Base-by-base conservation (phyloP, 805 yeast species). In the fission yeast (Schizosaccharomyces pombe) region DNA sequence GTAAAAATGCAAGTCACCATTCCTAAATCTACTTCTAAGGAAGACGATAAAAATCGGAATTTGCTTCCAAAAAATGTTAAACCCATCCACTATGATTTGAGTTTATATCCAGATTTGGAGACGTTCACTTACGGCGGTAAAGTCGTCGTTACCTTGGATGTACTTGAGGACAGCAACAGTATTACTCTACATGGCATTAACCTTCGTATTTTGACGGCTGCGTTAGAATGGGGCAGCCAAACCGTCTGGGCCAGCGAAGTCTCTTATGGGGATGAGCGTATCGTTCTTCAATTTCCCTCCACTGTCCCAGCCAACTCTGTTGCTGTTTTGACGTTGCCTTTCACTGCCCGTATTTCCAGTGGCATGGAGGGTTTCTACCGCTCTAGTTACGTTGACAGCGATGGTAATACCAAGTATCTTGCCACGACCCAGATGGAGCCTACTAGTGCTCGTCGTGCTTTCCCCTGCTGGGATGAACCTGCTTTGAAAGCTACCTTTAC, bases 401-500 rank as follows among this genome's bases (percentile, higher is more conserved):
- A 72, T 60, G 82, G 82, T 39, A 64, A 70, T 56, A 71, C 75
- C 55, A 72, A 75, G 58, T 76, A 75, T 61, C 69, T 78, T 58
- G 82, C 81, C 43, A 74, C 80, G 58, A 75, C 83, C 47, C 82
- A 78, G 66, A 76, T 80, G 77, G 85, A 80, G 68, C 78, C 86
- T 34, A 78, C 85, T 33, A 86, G 80, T 67, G 79, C 84, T 62
- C 77, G 86, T 60, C 72, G 81, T 56, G 85, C 86, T 4, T 81
- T 81, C 73, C 86, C 86, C 19, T 79, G 78, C 62, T 77, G 77
- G 60, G 86, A 80, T 64, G 84, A 80, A 66, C 85, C 86, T 6
- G 72, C 77, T 52, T 70, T 77, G 55, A 80, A 81, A 67, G 83
- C 85, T 52, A 73, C 76, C 54, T 80, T 78, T 59, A 76, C 74